Evolutionary conservation across 2,329 filamentous ascomycete species (phyloP).

Genomic region (Emericellopsis atlantica): DNA sequence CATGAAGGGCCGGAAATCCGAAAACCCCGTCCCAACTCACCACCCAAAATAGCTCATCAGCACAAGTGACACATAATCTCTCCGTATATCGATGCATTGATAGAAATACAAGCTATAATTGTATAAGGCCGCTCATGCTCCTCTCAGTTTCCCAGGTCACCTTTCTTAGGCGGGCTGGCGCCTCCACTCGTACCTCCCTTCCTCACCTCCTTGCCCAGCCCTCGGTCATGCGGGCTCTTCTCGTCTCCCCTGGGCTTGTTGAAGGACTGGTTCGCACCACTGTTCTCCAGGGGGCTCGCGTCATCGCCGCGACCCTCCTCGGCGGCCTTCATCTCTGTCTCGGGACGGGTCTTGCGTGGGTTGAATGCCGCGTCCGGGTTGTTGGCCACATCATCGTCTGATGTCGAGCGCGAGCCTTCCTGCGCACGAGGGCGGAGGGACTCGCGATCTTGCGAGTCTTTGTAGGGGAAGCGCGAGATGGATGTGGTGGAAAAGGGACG

Average conservation of each 20-base stretch:
- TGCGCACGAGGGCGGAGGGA: constrained; percentile 50
- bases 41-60: too few species aligned
- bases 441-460: constrained; percentile 43
- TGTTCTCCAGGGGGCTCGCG: constrained; percentile 22
- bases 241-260: constrained; percentile 24
- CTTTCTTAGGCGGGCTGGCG: constrained; percentile 17
- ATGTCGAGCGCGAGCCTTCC: constrained; percentile 57
- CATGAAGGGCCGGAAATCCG: too few species aligned
- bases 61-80: too few species aligned
- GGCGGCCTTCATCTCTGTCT: constrained; percentile 36
- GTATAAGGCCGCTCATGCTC: background rate
- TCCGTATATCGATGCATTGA: too few species aligned
- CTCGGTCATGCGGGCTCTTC: constrained; percentile 18
- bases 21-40: too few species aligned
- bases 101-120: too few species aligned
- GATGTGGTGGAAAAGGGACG: constrained; percentile 20
- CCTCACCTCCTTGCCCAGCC: constrained; percentile 17
- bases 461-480: constrained; percentile 23
- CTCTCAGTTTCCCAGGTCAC: constrained; percentile 1
- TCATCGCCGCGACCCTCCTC: constrained; percentile 14
- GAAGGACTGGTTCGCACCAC: constrained; percentile 30
- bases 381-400: constrained; percentile 45
- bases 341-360: constrained; percentile 53
- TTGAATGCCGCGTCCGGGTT: constrained; percentile 54
- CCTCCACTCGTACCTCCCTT: constrained; percentile 20